Percentiles rank a stretch among this genome's conserved stretches.
Conservation (phyloP, 2,329 filamentous ascomycete species). For the Tolypocladium tropicale region DNA sequence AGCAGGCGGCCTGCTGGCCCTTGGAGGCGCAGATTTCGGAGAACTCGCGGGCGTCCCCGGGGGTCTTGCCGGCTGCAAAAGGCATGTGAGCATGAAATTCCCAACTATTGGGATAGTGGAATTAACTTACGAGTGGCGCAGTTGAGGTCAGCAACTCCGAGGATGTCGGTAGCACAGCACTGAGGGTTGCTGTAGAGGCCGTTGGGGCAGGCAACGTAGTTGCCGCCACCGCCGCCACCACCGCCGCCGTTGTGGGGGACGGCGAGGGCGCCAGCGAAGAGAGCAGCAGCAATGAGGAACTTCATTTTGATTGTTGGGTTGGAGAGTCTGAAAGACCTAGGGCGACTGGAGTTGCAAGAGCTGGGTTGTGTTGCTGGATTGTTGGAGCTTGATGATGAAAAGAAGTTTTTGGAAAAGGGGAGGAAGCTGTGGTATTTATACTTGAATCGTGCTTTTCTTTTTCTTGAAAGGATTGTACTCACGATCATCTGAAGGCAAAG, state of each 20-base stretch:
- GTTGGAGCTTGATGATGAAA: not conserved
- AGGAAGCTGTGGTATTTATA: not conserved
- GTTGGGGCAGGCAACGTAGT: not conserved
- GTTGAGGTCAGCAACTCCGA: conserved; percentile 5
- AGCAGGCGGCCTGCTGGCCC: conserved; percentile 4
- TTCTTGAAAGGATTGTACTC: not conserved
- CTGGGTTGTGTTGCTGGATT: not conserved
- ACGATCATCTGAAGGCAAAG: not conserved
- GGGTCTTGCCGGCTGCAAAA: not conserved
- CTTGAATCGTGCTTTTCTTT: not conserved
- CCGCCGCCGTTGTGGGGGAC: conserved; percentile 1
- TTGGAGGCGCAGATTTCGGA: not conserved
- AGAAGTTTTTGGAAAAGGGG: not conserved
- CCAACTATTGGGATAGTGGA: not conserved
- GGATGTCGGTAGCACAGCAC: conserved; percentile 8
- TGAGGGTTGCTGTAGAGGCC: conserved; percentile 6
- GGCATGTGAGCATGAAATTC: not conserved
- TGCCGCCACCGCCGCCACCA: not conserved
- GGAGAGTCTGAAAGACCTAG: not conserved
- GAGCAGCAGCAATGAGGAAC: conserved; percentile 8
- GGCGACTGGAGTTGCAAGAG: not conserved
- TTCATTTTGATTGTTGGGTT: conserved; percentile 8
- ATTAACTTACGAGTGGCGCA: conserved; percentile 6
- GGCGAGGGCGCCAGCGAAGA: conserved; percentile 8
- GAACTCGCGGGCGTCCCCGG: not conserved